A percentile compares a stretch with the other conserved stretches of the same genome.
These are phyloP conservation scores for Paramecium sonneborni DNA, from an alignment of 73 alveolate species.

Conservation along the genomic window DNA sequence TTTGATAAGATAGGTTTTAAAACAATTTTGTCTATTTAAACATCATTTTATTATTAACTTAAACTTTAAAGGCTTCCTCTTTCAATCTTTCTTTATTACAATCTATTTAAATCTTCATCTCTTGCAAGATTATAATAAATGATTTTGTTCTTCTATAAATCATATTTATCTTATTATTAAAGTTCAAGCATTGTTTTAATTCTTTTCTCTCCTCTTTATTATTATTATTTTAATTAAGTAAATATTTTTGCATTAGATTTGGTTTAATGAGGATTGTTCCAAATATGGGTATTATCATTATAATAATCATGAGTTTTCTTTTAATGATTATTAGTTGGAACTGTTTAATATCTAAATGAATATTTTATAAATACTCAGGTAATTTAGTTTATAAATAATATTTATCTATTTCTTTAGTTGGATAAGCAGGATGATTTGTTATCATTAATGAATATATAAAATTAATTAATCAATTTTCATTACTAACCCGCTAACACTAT, in stretches of 20 bases:
- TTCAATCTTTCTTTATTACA: conserved; percentile 28
- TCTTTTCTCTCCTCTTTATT: background rate
- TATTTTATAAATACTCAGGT: background rate
- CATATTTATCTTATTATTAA: background rate
- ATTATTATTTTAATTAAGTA: background rate
- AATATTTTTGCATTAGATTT: conserved; percentile 2
- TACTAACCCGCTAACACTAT: background rate
- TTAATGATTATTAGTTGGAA: background rate
- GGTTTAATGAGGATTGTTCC: conserved; percentile 49
- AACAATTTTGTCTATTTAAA: background rate
- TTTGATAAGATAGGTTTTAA: background rate
- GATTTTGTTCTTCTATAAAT: background rate
- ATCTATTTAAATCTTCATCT: conserved; percentile 32
- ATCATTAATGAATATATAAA: conserved; percentile 11
- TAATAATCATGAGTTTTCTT: conserved; percentile 32
- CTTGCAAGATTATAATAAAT: background rate
- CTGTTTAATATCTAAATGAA: conserved; percentile 19
- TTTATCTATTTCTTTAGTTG: conserved; percentile 6
- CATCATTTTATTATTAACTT: conserved; percentile 12
- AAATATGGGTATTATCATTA: conserved; percentile 50
- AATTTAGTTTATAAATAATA: background rate
- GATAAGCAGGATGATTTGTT: conserved; percentile 12
- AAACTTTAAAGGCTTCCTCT: conserved; percentile 4
- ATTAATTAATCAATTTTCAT: background rate
- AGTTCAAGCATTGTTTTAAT: background rate